Base-by-base conservation (phyloP, 352 stramenopile species). In the Pythium diclinum region DNA sequence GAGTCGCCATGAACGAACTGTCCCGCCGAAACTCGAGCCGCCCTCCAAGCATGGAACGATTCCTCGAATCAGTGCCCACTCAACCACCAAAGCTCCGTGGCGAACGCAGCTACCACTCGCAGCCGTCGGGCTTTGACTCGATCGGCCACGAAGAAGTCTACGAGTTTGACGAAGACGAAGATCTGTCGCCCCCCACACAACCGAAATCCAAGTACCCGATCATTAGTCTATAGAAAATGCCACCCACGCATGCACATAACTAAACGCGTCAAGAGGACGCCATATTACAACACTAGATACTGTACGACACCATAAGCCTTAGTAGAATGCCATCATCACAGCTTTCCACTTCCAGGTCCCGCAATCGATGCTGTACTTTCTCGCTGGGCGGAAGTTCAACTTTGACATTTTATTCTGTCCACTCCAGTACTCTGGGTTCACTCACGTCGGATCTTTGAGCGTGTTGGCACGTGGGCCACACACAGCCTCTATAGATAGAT, bases 121-220 rank as follows among this genome's bases (percentile, higher is more conserved):
- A 47, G 17, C 40, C 53, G 40, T 47, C 40, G 8, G 40, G 16
- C 17, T 47, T 47, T 8, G 40, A 47, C 40, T 47, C 40, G 40
- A 19, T 47, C 16, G 55, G 44, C 47, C 34, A 61, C 33, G 63
- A 69, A 64, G 63, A 69, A 56, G 56, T 69, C 33, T 69, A 60
- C 38, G 63, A 69, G 34, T 69, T 48, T 9, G 63, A 69, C 63
- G 63, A 69, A 44, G 48, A 69, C 23, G n/a, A 49, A 11, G 54
- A 64, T 48, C 55, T 63, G 30, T 38, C 46, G 7, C 52, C 56
- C 46, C 46, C 56, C 11, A 1, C 38, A 55, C 25, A 65, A 19
- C 44, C 19, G 19, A 57, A 64, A 40, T 69, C 63, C 47, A 69
- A 69, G 63, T 63, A 64, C 40, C 63, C 63, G 9, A 51, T 56